These are phyloP conservation scores for Fomitiporia mediterranea DNA, from an alignment of 1,284 basidiomycete species.

Conservation along the genomic window DNA sequence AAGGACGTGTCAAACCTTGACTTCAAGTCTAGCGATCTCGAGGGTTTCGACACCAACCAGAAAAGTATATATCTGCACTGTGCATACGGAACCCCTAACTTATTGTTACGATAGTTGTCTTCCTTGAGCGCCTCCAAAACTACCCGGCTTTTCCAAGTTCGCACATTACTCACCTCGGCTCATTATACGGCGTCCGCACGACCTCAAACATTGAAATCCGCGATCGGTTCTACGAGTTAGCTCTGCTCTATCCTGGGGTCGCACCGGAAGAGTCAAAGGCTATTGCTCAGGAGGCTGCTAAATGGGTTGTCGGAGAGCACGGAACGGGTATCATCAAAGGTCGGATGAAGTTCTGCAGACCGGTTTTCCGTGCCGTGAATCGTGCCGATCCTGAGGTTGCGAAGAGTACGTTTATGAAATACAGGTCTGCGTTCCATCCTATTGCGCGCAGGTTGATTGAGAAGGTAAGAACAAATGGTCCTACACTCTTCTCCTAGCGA, in stretches of 20 bases:
- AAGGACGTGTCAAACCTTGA: conserved; percentile 40
- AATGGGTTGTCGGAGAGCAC: conserved; percentile 67
- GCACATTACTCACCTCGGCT: conserved; percentile 52
- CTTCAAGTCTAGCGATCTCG: conserved; percentile 54
- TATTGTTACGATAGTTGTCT: conserved; percentile 47
- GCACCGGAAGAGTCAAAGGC: conserved; percentile 43
- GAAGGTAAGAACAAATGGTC: conserved; percentile 43
- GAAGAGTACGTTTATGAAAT: conserved; percentile 46
- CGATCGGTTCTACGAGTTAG: conserved; percentile 65
- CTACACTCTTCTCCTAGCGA: too few species aligned
- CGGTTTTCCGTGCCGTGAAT: conserved; percentile 50
- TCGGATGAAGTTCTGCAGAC: conserved; percentile 81
- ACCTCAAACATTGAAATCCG: conserved; percentile 71
- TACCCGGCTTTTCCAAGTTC: conserved; percentile 45
- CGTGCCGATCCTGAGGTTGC: conserved; percentile 64
- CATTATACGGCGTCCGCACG: conserved; percentile 46
- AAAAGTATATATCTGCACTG: conserved; percentile 37
- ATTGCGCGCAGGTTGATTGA: conserved; percentile 71
- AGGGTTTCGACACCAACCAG: conserved; percentile 62
- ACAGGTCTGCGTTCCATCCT: conserved; percentile 66
- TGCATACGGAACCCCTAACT: conserved; percentile 5
- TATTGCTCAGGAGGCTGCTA: conserved; percentile 48
- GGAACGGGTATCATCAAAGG: conserved; percentile 60
- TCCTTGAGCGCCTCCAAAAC: conserved; percentile 66
- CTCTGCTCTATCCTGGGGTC: conserved; percentile 41